phyloP scores from a whole-genome alignment of 257 asterid species.

The Lavandula angustifolia region DNA sequence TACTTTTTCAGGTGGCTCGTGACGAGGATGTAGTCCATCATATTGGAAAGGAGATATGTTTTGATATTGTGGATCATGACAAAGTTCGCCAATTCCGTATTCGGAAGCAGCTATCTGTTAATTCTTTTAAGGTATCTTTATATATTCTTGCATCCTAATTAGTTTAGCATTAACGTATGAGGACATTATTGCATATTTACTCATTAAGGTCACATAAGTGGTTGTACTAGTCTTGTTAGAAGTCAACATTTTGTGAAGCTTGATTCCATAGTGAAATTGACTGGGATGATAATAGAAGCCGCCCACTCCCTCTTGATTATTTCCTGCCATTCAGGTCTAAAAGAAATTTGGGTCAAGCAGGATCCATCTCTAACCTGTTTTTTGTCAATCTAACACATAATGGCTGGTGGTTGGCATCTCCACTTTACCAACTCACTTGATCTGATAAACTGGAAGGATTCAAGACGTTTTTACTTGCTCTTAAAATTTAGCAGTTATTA shows the following conservation, averaged over 20 bases:
- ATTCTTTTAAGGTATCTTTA: conserved; percentile 61
- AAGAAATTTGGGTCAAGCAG: background rate
- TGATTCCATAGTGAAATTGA: background rate
- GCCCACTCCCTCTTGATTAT: conserved; percentile 2
- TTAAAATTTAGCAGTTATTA: background rate
- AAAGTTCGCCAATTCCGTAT: conserved; percentile 77
- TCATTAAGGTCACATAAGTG: background rate
- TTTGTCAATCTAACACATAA: too few species aligned
- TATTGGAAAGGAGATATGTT: conserved; percentile 75
- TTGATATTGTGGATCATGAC: conserved; percentile 92
- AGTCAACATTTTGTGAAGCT: background rate
- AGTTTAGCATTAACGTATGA: background rate
- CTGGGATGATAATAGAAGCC: conserved; percentile 6
- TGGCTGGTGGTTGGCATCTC: conserved; percentile 11
- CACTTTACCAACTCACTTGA: background rate
- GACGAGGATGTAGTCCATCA: conserved; percentile 71
- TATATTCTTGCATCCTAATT: conserved; percentile 21
- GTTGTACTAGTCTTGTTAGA: conserved; percentile 8
- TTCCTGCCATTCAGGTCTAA: background rate
- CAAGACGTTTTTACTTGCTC: background rate
- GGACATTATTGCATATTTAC: conserved; percentile 5
- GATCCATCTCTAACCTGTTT: background rate
- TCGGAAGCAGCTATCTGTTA: conserved; percentile 71
- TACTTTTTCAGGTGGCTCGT: conserved; percentile 69
- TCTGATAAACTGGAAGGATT: background rate